Base-by-base conservation (phyloP, 495 filamentous ascomycete genomes). In the Lophiotrema nucula region DNA sequence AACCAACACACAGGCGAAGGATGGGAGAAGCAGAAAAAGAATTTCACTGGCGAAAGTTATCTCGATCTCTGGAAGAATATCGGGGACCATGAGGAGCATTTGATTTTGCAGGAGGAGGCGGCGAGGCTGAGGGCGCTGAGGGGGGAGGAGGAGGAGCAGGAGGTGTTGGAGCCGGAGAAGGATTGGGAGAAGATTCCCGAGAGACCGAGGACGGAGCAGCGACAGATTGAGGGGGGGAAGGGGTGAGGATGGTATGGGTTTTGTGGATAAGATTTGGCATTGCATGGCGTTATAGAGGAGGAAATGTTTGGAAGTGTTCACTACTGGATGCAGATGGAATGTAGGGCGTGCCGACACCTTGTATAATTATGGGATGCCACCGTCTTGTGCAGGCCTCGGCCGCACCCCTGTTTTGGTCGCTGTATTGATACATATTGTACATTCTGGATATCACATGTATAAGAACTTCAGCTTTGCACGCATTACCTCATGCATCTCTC, bases 61-160 rank as follows among this genome's bases (percentile, higher is more conserved):
- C 69, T 90, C 41, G 64, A 77, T 45, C 69, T 74, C 59, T 90
- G 88, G 88, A 90, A 90, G 76, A 62, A 59, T 1, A 82, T 85
- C 70, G 88, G 88, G 67, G 86, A 83, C 16, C 15, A 46, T 19
- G 41, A 46, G 16, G 38, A 48, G 15, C 16, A 11, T 2, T 21
- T 3, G 49, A 25, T 22, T 11, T 24, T 24, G 13, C 1, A 45
- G 18, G 38, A 27, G 46, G 46, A 49, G 21, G 24, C 12, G 16
- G 27, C 4, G 25, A 4, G 8, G 2, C 5, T 15, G 46, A 6
- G 16, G 23, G 25, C 12, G 23, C n/a, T 28, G 46, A 49, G n/a
- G n/a, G 16, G 18, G 18, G 37, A 10, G 11, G 48, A 37, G 23
- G 48, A 38, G 27, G 43, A 8, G 35, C n/a, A 25, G 25, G 39